Conservation (phyloP, 1,284 basidiomycete genomes). For the Puccinia polysora region DNA sequence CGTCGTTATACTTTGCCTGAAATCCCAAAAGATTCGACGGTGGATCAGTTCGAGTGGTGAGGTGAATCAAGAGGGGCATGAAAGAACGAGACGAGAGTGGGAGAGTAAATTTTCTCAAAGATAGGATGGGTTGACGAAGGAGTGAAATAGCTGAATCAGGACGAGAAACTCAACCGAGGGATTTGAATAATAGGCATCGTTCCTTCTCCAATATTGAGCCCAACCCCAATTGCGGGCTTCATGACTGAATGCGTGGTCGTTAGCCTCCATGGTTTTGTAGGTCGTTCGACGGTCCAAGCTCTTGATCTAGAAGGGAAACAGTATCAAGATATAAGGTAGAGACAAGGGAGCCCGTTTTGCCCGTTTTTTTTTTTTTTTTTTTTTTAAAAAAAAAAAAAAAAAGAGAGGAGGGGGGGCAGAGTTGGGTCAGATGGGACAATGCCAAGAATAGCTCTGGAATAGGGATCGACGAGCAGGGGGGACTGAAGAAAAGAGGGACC, state of each 20-base stretch:
- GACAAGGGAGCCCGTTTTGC: too few species aligned
- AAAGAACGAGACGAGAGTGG: too few species aligned
- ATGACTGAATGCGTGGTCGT: constrained; percentile 53
- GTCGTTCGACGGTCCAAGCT: constrained; percentile 46
- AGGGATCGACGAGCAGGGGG: not conserved
- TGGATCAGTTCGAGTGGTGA: not conserved
- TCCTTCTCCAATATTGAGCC: constrained; percentile 42
- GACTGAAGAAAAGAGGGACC: not conserved
- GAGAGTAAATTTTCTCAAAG: not conserved
- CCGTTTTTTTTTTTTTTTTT: not conserved
- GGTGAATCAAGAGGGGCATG: not conserved
- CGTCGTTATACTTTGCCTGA: constrained; percentile 48
- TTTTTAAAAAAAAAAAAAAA: not conserved
- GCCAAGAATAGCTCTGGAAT: too few species aligned
- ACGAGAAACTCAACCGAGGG: constrained; percentile 19
- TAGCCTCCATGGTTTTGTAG: constrained; percentile 53
- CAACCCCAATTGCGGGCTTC: constrained; percentile 54
- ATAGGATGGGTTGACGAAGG: not conserved
- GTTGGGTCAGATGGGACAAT: not conserved
- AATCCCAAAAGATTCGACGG: too few species aligned
- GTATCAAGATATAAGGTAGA: too few species aligned
- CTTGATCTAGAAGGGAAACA: constrained; percentile 45
- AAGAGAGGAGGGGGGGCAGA: not conserved
- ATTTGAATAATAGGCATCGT: constrained; percentile 42
- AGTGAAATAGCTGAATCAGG: not conserved